These are phyloP conservation scores for Potentilla sterilis DNA, from an alignment of 306 rosid species.

Conservation along the genomic window DNA sequence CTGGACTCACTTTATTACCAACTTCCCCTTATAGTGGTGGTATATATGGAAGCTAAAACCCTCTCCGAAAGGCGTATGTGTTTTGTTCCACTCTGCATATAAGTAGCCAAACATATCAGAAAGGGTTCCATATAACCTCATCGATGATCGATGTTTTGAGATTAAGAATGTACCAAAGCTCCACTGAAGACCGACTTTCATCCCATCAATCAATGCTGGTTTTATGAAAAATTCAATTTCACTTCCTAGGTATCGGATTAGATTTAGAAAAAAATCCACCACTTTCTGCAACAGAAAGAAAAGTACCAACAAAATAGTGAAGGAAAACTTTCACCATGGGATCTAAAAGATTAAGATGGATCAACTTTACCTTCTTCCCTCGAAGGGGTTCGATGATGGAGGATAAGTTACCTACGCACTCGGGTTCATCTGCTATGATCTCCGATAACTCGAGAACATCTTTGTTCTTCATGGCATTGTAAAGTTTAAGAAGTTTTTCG, in stretches of 20 bases:
- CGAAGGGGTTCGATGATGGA: constrained; percentile 42
- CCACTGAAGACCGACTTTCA: constrained; percentile 64
- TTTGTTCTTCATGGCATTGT: constrained; percentile 47
- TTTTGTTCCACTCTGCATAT: constrained; percentile 48
- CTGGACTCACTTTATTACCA: constrained; percentile 50
- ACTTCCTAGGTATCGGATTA: constrained; percentile 39
- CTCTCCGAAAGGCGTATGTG: constrained; percentile 43
- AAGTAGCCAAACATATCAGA: neutral
- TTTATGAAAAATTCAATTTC: constrained; percentile 38
- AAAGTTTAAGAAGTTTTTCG: constrained; percentile 43
- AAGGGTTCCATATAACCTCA: neutral
- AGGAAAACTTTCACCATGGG: neutral
- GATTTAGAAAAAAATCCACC: constrained; percentile 40
- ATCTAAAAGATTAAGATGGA: neutral
- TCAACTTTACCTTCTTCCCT: constrained; percentile 45
- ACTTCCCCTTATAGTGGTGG: constrained; percentile 59
- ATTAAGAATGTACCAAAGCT: constrained; percentile 44
- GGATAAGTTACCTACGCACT: constrained; percentile 38
- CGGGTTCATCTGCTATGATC: constrained; percentile 44
- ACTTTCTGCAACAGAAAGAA: constrained; percentile 52
- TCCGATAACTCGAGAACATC: constrained; percentile 39
- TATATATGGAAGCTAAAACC: constrained; percentile 54
- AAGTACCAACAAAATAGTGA: neutral
- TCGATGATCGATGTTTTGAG: neutral
- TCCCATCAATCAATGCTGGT: constrained; percentile 58